Conservation (phyloP, 208 protist species). For the Endotrypanum monterogeii region DNA sequence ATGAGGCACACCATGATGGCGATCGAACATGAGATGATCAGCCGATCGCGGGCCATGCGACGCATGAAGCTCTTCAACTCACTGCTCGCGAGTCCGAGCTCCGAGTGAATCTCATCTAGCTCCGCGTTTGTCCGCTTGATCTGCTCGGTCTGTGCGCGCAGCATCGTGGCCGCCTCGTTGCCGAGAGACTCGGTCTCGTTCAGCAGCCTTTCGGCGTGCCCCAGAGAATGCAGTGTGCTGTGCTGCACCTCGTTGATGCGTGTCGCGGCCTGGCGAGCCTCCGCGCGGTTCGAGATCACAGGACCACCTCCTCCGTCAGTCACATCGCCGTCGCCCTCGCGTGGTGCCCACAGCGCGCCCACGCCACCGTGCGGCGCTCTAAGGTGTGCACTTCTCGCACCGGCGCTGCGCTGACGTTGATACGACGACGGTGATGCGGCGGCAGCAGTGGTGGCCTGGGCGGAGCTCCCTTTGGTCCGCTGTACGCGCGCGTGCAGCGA, state of each 20-base stretch:
- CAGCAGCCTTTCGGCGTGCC: constrained; percentile 60
- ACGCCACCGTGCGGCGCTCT: constrained; percentile 6
- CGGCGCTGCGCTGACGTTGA: not conserved
- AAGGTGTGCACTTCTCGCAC: not conserved
- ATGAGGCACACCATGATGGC: constrained; percentile 84
- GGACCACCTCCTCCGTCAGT: constrained; percentile 29
- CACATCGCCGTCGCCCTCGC: constrained; percentile 9
- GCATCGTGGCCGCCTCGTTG: constrained; percentile 55
- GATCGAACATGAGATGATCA: constrained; percentile 84
- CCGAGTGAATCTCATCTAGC: constrained; percentile 51
- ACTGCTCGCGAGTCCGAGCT: constrained; percentile 38
- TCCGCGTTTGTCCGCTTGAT: constrained; percentile 67
- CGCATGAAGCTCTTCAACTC: constrained; percentile 74
- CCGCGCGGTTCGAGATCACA: constrained; percentile 28
- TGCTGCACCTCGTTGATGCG: constrained; percentile 63
- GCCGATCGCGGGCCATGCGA: constrained; percentile 80
- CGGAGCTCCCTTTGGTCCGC: constrained; percentile 24
- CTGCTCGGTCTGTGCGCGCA: constrained; percentile 76
- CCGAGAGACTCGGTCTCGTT: constrained; percentile 73
- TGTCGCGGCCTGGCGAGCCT: constrained; percentile 37
- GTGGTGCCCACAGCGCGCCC: constrained; percentile 20
- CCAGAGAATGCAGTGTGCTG: constrained; percentile 58
- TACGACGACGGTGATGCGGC: not conserved
- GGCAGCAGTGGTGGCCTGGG: constrained; percentile 7
- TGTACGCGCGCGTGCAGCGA: constrained; percentile 25